phyloP scores from a whole-genome alignment of 495 filamentous ascomycete species.

The Lepidopterella palustris region DNA sequence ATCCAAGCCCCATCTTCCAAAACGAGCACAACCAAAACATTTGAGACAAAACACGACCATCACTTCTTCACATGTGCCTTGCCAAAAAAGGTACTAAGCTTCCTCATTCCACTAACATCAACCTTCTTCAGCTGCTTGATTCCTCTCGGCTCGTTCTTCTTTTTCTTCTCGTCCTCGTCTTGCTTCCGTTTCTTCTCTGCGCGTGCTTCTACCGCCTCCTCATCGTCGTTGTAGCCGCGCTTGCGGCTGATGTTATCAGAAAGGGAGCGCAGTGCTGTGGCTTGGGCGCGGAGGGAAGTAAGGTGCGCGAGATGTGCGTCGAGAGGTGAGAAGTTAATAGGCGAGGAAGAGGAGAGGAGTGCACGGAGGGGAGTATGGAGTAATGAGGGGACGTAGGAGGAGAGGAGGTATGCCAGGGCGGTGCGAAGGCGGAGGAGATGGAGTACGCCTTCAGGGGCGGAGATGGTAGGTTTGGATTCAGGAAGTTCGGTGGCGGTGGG shows the following conservation, averaged over 20 bases:
- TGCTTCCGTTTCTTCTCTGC: conserved; percentile 59
- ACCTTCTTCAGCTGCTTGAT: conserved; percentile 80
- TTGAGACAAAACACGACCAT: too few species aligned
- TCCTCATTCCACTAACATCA: conserved; percentile 88
- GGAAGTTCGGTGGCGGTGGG: background rate
- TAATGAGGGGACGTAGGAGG: conserved; percentile 57
- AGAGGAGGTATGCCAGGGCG: conserved; percentile 67
- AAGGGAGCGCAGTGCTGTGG: conserved; percentile 55
- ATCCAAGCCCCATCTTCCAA: too few species aligned
- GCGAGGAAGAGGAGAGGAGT: conserved; percentile 39
- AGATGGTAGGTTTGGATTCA: conserved; percentile 3
- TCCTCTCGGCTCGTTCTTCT: conserved; percentile 62
- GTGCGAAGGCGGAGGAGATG: conserved; percentile 54
- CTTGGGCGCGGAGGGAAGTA: conserved; percentile 59
- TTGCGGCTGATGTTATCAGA: conserved; percentile 69
- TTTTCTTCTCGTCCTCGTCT: conserved; percentile 70
- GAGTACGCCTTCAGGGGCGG: conserved; percentile 18
- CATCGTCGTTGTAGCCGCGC: conserved; percentile 62
- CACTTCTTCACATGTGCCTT: too few species aligned
- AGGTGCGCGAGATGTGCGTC: conserved; percentile 60
- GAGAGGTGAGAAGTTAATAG: conserved; percentile 61
- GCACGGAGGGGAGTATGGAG: conserved; percentile 47
- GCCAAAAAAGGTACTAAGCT: conserved; percentile 89
- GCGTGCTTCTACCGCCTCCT: conserved; percentile 43
- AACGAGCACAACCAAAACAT: too few species aligned